Base-by-base conservation (phyloP, 2,329 filamentous ascomycete species). In the Monilinia vaccinii-corymbosi region DNA sequence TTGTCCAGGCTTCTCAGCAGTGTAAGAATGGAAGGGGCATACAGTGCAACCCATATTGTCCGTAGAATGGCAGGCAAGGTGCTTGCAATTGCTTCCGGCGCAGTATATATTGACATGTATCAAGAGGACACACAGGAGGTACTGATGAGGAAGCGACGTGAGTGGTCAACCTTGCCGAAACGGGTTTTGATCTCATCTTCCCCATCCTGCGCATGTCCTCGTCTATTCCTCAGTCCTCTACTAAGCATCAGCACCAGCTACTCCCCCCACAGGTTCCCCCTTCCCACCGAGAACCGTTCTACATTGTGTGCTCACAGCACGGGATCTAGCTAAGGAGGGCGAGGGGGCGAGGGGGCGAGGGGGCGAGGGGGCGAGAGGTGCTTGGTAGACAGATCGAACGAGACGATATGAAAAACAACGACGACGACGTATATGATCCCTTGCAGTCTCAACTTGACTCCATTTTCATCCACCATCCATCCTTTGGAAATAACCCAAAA, bases 191-290 rank as follows among this genome's bases (percentile, higher is more conserved):
- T 42, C 21, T 21, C 23, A 21, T 25, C 23, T 42, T 18, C 36
- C 50, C 11, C n/a, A n/a, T n/a, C n/a, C n/a, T n/a, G n/a, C n/a
- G n/a, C n/a, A n/a, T 40, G 7, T 36, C 36, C 31, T 21, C 4
- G n/a, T 38, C 23, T 16, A 31, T 42, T n/a, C 16, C 36, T 42
- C 6, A 3, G 25, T 32, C 32, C 51, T 53, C 38, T 44, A 53
- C 25, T 53, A 42, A 53, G 51, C 51, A 53, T 16, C 51, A 53
- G 36, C 51, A 32, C 25, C 51, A 25, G 51, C 51, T 53, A 42
- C 38, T 53, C 38, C 51, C 51, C 21, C 32, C 5, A 32, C 6
- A 44, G 25, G 51, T 44, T 53, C n/a, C 38, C 51, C 32, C 25
- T 28, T 28, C 34, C 34, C 13, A 36, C 14, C 11, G 13, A 14